These are phyloP conservation scores for Misopates orontium DNA, from an alignment of 257 asterid genomes.

Conservation along the genomic window DNA sequence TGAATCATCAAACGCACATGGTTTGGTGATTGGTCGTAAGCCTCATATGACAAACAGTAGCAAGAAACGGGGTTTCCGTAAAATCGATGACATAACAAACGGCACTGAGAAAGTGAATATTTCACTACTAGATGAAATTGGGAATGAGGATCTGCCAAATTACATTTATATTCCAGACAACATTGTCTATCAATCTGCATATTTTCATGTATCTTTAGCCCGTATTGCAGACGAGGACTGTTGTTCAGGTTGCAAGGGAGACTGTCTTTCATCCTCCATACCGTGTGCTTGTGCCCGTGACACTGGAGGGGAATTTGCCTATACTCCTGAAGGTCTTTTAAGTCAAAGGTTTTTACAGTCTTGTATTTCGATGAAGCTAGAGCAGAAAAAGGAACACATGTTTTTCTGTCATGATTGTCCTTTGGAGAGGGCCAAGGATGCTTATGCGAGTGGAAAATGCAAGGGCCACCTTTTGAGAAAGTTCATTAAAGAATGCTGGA, in stretches of 20 bases:
- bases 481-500: constrained; percentile 89
- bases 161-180: constrained; percentile 49
- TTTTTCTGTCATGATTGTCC: constrained; percentile 73
- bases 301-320: constrained; percentile 83
- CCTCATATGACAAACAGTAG: constrained; percentile 5
- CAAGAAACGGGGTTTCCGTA: constrained; percentile 24
- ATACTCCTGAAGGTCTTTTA: constrained; percentile 58
- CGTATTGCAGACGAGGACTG: constrained; percentile 73
- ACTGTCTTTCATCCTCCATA: constrained; percentile 59
- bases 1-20: constrained; percentile 25
- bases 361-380: constrained; percentile 47
- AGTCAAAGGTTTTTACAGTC: constrained; percentile 43
- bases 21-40: constrained; percentile 2
- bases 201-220: constrained; percentile 59
- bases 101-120: constrained; percentile 57
- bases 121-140: constrained; percentile 54
- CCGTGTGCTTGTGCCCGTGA: constrained; percentile 82
- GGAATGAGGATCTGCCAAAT: constrained; percentile 44
- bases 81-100: constrained; percentile 48
- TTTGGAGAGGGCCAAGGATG: constrained; percentile 63
- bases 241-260: constrained; percentile 55
- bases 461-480: constrained; percentile 60
- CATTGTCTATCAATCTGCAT: constrained; percentile 53
- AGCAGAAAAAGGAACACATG: constrained; percentile 40
- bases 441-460: constrained; percentile 40